Evolutionary conservation across 225 moss, liverwort and hornwort species (phyloP).

Genomic region (Pseudoscleropodium purum): DNA sequence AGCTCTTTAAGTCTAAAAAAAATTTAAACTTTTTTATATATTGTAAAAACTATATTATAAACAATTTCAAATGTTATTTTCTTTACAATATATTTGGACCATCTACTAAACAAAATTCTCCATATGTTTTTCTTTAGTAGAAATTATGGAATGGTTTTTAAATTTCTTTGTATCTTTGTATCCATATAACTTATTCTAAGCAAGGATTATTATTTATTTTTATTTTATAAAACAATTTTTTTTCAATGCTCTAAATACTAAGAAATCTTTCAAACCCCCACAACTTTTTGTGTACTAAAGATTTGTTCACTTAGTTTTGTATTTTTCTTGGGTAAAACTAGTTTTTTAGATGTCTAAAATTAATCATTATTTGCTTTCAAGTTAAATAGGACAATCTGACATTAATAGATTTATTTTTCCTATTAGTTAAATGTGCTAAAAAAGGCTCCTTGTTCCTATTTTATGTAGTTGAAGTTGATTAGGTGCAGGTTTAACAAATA

Average conservation of each 20-base stretch:
- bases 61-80: neutral
- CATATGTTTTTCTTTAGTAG: neutral
- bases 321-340: neutral
- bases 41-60: rapidly evolving
- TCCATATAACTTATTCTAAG: neutral
- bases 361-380: too few species aligned
- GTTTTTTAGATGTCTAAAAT: neutral
- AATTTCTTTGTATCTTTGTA: neutral
- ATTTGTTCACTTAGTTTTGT: neutral
- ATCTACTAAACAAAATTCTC: neutral
- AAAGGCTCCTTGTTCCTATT: rapidly evolving
- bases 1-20: too few species aligned
- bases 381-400: neutral
- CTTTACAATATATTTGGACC: rapidly evolving
- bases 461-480: neutral
- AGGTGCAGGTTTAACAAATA: neutral
- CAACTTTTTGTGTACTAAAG: neutral
- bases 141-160: neutral
- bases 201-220: neutral
- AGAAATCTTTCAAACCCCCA: neutral
- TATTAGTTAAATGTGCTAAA: rapidly evolving
- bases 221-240: rapidly evolving
- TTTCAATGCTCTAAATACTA: rapidly evolving
- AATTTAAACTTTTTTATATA: neutral
- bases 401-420: neutral